Base-by-base conservation (phyloP, 495 filamentous ascomycete genomes). In the Penicillium longicatenatum region DNA sequence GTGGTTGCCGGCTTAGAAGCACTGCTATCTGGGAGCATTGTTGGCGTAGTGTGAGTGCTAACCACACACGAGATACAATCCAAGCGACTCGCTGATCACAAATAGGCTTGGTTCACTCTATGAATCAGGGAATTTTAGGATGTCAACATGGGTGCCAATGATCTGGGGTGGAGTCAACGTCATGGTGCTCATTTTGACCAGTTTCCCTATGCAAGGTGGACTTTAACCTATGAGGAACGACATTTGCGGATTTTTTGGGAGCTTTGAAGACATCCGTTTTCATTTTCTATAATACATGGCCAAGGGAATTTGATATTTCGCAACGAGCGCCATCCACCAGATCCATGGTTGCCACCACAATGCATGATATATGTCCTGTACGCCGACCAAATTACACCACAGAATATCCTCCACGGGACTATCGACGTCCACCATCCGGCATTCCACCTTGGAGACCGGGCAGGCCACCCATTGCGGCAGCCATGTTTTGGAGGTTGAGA, bases 111-210 rank as follows among this genome's bases (percentile, higher is more conserved):
- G 91, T 22, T 89, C 89, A 6, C 85, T 94, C 44, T 98, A 98
- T 66, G 84, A 89, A 60, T 84, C 91, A 16, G 94, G 92, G 30
- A 90, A 86, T 71, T 97, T 96, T 67, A 75, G 84, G 59, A 96
- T 98, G 93, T 95, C 92, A 51, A 97, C 94, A 2, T 98, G 95
- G 94, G 88, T 97, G 41, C 94, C 94, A 14, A 91, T 96, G 65
- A 81, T 95, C 50, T 98, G 94, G 94, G 89, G 87, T n/a, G 79
- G 89, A 61, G 88, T 97, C 68, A 97, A 93, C 65, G 85, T 95
- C 2, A 70, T 97, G 52, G 84, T 97, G n/a, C 70, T 98, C 42
- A 89, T 97, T 51, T 71, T 98, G 42, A 94, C 93, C 4, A 97
- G 93, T 14, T 98, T 97, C 71, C 90, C 92, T 10, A 93, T 97